A percentile compares a stretch with the other conserved stretches of the same genome.
Conservation (phyloP, 2,329 filamentous ascomycete genomes). For the Talaromyces sp. region DNA sequence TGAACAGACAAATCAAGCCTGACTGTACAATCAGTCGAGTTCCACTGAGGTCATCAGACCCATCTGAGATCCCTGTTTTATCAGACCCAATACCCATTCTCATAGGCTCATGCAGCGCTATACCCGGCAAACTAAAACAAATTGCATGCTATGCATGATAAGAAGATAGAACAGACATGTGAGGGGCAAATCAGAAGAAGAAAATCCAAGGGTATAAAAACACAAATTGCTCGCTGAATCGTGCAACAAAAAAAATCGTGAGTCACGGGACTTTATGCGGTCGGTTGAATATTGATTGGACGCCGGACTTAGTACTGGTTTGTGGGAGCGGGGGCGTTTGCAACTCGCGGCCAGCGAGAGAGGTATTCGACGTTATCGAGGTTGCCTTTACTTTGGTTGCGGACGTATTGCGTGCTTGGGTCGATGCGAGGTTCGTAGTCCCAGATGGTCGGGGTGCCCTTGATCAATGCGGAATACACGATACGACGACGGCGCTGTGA, state of each 20-base stretch:
- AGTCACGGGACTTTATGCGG: neutral
- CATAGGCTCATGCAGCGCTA: constrained; percentile 9
- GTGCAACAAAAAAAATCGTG: neutral
- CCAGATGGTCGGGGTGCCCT: constrained; percentile 76
- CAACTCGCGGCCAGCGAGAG: constrained; percentile 41
- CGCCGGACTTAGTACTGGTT: neutral
- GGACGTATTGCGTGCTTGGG: constrained; percentile 66
- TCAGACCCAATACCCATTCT: neutral
- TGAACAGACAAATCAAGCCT: neutral
- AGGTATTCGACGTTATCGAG: constrained; percentile 42
- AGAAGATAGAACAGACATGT: neutral
- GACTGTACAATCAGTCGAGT: constrained; percentile 2
- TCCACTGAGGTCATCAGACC: neutral
- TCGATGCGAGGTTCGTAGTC: constrained; percentile 68
- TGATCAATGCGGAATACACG: constrained; percentile 74
- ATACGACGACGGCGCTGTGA: constrained; percentile 77
- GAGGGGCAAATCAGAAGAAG: constrained; percentile 1
- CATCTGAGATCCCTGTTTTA: neutral
- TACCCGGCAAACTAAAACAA: neutral
- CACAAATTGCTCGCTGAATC: constrained; percentile 6
- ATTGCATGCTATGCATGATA: constrained; percentile 6
- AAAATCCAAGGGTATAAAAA: constrained; percentile 12
- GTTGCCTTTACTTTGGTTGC: constrained; percentile 47
- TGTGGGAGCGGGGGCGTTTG: neutral
- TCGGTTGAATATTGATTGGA: neutral